Conservation (phyloP, 208 protist species). For the Crithidia bombi region DNA sequence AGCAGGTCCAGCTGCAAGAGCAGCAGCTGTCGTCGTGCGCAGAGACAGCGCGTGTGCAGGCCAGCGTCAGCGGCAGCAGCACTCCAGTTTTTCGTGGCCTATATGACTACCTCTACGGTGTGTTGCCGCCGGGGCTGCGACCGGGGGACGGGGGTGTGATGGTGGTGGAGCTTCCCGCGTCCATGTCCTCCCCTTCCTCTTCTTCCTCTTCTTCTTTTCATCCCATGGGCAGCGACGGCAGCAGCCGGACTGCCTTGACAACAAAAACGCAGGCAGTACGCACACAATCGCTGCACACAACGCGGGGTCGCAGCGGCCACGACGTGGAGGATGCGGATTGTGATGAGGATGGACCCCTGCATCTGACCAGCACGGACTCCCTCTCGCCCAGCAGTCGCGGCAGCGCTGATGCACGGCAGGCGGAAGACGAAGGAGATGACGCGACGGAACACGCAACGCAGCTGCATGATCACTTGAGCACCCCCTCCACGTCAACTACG, state of each 20-base stretch:
- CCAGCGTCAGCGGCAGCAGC: background rate
- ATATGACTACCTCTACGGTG: conserved; percentile 23
- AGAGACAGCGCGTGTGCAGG: background rate
- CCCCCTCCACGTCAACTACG: conserved; percentile 3
- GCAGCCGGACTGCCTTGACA: background rate
- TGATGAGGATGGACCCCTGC: background rate
- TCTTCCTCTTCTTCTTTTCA: background rate
- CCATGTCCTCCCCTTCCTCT: conserved; percentile 1
- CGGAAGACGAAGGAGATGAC: background rate
- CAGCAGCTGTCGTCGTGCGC: background rate
- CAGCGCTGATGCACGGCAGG: background rate
- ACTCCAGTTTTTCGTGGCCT: background rate
- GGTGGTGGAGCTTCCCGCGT: conserved; percentile 1
- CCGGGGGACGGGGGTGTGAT: background rate
- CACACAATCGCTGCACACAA: background rate
- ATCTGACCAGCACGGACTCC: conserved; percentile 14
- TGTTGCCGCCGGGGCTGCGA: conserved; percentile 25
- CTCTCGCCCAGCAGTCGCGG: background rate
- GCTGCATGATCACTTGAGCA: background rate
- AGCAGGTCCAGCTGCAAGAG: conserved; percentile 4
- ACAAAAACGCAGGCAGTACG: background rate
- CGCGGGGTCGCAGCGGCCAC: too few species aligned
- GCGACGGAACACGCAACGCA: background rate
- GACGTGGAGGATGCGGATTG: background rate
- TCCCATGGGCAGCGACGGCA: background rate